Conservation (phyloP, 2,329 filamentous ascomycete genomes). For the Raffaelea albimanens region DNA sequence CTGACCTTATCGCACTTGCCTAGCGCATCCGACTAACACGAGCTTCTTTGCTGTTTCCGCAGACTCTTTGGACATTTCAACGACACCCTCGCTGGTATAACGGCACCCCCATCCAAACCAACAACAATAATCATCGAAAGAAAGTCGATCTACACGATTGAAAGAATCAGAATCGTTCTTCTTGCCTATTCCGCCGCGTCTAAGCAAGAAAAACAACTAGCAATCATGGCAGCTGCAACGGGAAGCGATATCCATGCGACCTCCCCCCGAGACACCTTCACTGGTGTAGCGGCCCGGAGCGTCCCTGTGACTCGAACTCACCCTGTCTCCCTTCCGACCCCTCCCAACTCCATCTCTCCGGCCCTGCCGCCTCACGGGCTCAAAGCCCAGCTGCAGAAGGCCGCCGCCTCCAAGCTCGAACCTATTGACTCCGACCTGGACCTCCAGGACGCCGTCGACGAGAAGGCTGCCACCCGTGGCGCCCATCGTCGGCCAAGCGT, state of each 20-base stretch:
- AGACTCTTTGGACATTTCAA: neutral
- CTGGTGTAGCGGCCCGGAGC: conserved; percentile 61
- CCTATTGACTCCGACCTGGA: conserved; percentile 81
- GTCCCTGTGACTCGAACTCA: conserved; percentile 53
- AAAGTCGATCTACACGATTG: conserved; percentile 15
- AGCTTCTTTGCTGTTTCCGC: no score
- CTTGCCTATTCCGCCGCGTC: conserved; percentile 5
- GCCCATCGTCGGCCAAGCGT: conserved; percentile 15
- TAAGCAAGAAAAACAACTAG: conserved; percentile 34
- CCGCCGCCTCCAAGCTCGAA: conserved; percentile 36
- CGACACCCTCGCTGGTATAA: neutral
- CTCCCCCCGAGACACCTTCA: conserved; percentile 59
- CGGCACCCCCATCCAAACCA: neutral
- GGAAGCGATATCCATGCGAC: conserved; percentile 58
- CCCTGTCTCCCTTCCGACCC: conserved; percentile 75
- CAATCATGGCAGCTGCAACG: conserved; percentile 52
- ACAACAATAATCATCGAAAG: neutral
- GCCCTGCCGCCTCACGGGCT: conserved; percentile 73
- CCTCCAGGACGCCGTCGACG: conserved; percentile 58
- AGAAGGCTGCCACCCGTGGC: conserved; percentile 17
- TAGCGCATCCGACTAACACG: neutral
- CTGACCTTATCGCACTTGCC: neutral
- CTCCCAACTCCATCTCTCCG: conserved; percentile 91
- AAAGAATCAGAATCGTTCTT: conserved; percentile 30
- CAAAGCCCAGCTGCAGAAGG: conserved; percentile 56